Evolutionary conservation across 768 basidiomycete genomes (phyloP).

Genomic region (Lanmaoa rubissima): DNA sequence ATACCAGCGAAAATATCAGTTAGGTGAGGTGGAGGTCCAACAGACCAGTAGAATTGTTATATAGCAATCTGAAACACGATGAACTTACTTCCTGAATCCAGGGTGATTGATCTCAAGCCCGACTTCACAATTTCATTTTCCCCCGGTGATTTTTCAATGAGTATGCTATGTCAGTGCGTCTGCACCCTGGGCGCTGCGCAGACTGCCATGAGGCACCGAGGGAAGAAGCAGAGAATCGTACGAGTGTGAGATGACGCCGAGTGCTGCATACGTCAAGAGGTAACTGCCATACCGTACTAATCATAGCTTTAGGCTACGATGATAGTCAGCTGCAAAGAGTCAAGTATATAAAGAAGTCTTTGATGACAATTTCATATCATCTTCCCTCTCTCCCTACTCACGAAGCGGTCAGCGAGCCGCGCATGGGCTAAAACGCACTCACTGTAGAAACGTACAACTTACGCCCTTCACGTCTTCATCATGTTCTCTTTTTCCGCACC

Average conservation of each 20-base stretch:
- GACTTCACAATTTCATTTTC: neutral
- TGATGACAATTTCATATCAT: neutral
- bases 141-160: neutral
- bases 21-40: neutral
- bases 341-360: constrained; percentile 4
- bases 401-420: constrained; percentile 1
- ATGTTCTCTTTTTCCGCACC: constrained; percentile 3
- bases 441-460: neutral
- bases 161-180: neutral
- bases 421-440: neutral
- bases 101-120: neutral
- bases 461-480: constrained; percentile 5
- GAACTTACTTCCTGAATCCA: neutral
- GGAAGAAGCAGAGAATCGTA: constrained; percentile 1
- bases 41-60: neutral
- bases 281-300: neutral
- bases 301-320: constrained; percentile 3
- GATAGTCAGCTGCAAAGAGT: neutral
- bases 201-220: constrained; percentile 7
- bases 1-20: neutral
- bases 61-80: neutral
- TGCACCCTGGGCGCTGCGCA: neutral
- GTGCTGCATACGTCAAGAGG: neutral
- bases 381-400: neutral
- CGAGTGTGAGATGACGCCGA: constrained; percentile 3